phyloP scores from a whole-genome alignment of 495 filamentous ascomycete genomes.

The Neurospora hispaniola region DNA sequence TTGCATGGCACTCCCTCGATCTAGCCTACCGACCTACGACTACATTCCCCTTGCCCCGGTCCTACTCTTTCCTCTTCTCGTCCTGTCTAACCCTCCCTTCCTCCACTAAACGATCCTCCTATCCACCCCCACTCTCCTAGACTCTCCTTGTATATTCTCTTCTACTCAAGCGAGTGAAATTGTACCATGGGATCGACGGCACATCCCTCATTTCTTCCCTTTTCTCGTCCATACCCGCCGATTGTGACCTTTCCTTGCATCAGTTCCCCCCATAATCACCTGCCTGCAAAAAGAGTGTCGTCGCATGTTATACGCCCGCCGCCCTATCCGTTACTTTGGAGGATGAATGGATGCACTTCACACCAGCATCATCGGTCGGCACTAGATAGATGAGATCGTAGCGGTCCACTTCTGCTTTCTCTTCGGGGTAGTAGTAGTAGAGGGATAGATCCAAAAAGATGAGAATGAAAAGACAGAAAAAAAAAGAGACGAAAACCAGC shows the following conservation, averaged over 20 bases:
- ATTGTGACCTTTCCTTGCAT: not conserved
- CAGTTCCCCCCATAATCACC: not conserved
- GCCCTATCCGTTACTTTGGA: not conserved
- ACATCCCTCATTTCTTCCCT: not conserved
- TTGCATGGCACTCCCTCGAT: not conserved
- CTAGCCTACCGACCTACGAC: not conserved
- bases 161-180: not conserved
- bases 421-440: slow-evolving; percentile 1
- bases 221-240: not conserved
- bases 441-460: slow-evolving; percentile 12
- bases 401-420: not conserved
- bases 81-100: not conserved
- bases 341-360: not conserved
- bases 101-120: not conserved
- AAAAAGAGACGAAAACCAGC: slow-evolving; percentile 1
- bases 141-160: not conserved
- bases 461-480: slow-evolving; percentile 5
- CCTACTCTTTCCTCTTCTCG: not conserved
- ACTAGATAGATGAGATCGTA: not conserved
- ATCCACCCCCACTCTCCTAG: not conserved
- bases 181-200: not conserved
- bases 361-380: not conserved
- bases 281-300: not conserved
- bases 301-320: not conserved
- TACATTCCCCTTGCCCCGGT: not conserved